Base-by-base conservation (phyloP, 108 stramenopile species). In the Chaetoceros muelleri region DNA sequence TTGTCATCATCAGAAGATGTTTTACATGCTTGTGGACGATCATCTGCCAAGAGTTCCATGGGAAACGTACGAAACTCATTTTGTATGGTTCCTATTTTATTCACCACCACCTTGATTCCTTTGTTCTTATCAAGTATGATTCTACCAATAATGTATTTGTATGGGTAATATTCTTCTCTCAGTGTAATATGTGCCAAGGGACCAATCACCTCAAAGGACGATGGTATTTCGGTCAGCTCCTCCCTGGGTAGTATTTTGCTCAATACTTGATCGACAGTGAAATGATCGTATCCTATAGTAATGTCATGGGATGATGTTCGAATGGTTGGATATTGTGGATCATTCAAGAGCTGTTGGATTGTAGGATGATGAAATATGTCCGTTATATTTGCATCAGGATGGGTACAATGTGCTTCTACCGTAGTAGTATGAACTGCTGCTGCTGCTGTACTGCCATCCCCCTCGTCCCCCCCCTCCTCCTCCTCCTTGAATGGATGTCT, bases 161-260 rank as follows among this genome's bases (percentile, higher is more conserved):
- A 98, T 0, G 96, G 96, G 45, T 96, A 57, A 13, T 72, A 52
- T 66, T 94, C 89, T 16, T 81, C 75, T 20, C 90, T 73, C 29
- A 99, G 73, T 69, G 97, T 99, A n/a, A 99, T 54, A 64, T 99
- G 98, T 13, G 95, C 96, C 30, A 99, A 57, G 55, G 89, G 93
- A 0, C 96, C 98, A 20, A 83, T 82, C n/a, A 60, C 59, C 71
- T 99, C 98, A 64, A 97, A 99, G 24, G 93, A 64, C 8, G 90
- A 85, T 2, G 95, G 95, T 10, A 93, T 59, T 61, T 91, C 93
- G 10, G 56, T 48, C 17, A 64, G 44, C 0, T 52, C 29, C 20
- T 52, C 44, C 13, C 13, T 40, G 0, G 90, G 90, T 48, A 95
- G 60, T 23, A 96, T 28, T 28, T 55, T 65, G 18, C 65, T 61